These are phyloP conservation scores for Cenococcum geophilum DNA, from an alignment of 495 filamentous ascomycete species.

Conservation along the genomic window DNA sequence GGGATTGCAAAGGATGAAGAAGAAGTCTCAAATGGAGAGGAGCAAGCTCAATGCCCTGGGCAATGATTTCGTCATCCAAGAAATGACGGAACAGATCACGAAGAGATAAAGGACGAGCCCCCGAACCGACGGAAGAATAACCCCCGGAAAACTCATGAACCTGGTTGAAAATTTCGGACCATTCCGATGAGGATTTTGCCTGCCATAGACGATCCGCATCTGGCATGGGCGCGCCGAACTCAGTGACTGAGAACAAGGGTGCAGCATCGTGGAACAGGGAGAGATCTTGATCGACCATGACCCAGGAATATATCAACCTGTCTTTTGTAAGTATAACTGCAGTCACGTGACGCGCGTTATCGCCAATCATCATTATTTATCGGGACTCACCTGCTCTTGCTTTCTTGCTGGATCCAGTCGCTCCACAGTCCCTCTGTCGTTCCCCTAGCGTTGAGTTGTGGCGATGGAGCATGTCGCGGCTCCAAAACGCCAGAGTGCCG, in stretches of 20 bases:
- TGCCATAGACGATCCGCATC: slow-evolving; percentile 51
- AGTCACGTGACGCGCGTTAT: slow-evolving; percentile 11
- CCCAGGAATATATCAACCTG: slow-evolving; percentile 59
- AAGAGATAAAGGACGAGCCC: slow-evolving; percentile 46
- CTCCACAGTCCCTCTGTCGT: slow-evolving; percentile 49
- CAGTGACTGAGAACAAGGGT: slow-evolving; percentile 51
- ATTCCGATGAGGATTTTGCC: slow-evolving; percentile 40
- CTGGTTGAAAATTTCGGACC: slow-evolving; percentile 47
- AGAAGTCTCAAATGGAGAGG: slow-evolving; percentile 39
- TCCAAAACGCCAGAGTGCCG: slow-evolving; percentile 54
- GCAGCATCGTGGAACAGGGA: slow-evolving; percentile 57
- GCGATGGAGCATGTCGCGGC: slow-evolving; percentile 37
- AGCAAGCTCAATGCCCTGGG: slow-evolving; percentile 38
- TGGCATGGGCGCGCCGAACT: slow-evolving; percentile 54
- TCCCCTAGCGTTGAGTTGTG: slow-evolving; percentile 26
- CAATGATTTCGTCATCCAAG: slow-evolving; percentile 39
- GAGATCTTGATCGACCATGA: slow-evolving; percentile 61
- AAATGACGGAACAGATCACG: slow-evolving; percentile 51
- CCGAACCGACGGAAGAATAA: slow-evolving; percentile 40
- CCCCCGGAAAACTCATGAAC: slow-evolving; percentile 44
- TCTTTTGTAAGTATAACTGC: slow-evolving; percentile 12
- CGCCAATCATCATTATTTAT: slow-evolving; percentile 5
- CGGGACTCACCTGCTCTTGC: slow-evolving; percentile 47
- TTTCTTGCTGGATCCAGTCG: slow-evolving; percentile 53
- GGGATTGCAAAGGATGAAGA: slow-evolving; percentile 39